Base-by-base conservation (phyloP, 2,329 filamentous ascomycete genomes). In the Aspergillus clavatus region DNA sequence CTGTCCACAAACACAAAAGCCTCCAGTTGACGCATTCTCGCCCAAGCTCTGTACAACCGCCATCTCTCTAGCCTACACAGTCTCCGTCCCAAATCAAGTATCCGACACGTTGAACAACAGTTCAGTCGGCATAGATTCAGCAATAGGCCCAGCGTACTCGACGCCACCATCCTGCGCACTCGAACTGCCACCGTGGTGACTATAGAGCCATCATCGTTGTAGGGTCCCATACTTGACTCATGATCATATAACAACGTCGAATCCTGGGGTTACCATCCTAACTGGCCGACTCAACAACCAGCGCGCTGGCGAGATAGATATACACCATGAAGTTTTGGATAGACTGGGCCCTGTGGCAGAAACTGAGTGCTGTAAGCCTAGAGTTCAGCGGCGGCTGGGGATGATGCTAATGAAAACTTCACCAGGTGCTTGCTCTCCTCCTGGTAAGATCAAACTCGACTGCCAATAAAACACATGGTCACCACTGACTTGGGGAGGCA, bases 361-460 rank as follows among this genome's bases (percentile, higher is more conserved):
- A 95, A 72, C 83, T 95, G 82, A 87, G 83, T 42, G 88, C 95
- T 72, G 89, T 95, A 73, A 75, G 86, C 76, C 18, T 18, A 27
- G 16, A 23, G 31, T 14, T 33, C 16, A 12, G 16, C 21, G 6
- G 16, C 1, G 21, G 5, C 3, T 4, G 16, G 16, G n/a, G 8
- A 11, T 27, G 10, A 11, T 16, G 12, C 27, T 33, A 45, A 58
- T 66, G 40, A 58, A 28, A 7, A 5, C 42, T 28, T 29, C 12
- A 18, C 45, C 53, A 94, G 88, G 78, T 89, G 23, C 77, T 95
- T 39, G 87, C 76, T 28, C 79, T 80, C 55, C 80, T 79, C 47
- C 89, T 95, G 53, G 77, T 80, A 72, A 50, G 65, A 39, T 35
- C 38, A 35, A 18, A 24, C 24, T 7, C 12, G n/a, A n/a, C n/a